A percentile compares a stretch with the other conserved stretches of the same genome.
Conservation (phyloP, 805 yeast genomes). For the Ogataea sp. region DNA sequence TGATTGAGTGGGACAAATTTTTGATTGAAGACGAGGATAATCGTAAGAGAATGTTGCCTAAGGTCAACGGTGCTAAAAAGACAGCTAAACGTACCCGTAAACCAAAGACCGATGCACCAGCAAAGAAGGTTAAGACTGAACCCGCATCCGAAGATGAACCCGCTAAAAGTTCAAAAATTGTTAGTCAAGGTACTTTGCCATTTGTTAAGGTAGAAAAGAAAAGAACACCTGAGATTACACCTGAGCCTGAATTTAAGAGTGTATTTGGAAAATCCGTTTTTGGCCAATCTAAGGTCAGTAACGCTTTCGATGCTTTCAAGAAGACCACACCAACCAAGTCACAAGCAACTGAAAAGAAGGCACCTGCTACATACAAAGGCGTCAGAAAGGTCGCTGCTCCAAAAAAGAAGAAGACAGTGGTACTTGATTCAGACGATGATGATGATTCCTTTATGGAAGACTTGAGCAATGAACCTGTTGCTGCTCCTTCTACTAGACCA, state of each 20-base stretch:
- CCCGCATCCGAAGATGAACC: background rate
- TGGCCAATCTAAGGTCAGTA: slow-evolving; percentile 11
- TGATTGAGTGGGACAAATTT: slow-evolving; percentile 58
- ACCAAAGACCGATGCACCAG: slow-evolving; percentile 7
- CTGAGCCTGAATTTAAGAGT: slow-evolving; percentile 20
- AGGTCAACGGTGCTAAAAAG: slow-evolving; percentile 34
- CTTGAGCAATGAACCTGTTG: slow-evolving; percentile 4
- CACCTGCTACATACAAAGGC: slow-evolving; percentile 2
- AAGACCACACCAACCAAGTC: slow-evolving; percentile 6
- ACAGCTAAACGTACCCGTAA: slow-evolving; percentile 25
- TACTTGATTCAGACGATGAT: slow-evolving; percentile 9
- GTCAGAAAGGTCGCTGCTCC: slow-evolving; percentile 4
- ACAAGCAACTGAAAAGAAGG: slow-evolving; percentile 4
- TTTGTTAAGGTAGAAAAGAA: slow-evolving; percentile 7
- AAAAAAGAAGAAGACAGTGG: slow-evolving; percentile 5
- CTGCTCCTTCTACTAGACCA: slow-evolving; percentile 3
- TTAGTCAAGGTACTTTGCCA: slow-evolving; percentile 13
- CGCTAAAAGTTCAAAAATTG: slow-evolving; percentile 4
- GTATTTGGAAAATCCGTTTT: slow-evolving; percentile 22
- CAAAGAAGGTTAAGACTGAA: slow-evolving; percentile 13
- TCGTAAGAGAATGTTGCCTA: slow-evolving; percentile 42
- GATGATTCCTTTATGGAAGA: background rate
- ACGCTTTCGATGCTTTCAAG: slow-evolving; percentile 13
- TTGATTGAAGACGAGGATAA: slow-evolving; percentile 55
- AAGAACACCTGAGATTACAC: too few relatives aligned